Evolutionary conservation across 75 land plant species (phyloP), one percentile per base, ranked within the genome.

Genomic region (Chamaecyparis obtusa): DNA sequence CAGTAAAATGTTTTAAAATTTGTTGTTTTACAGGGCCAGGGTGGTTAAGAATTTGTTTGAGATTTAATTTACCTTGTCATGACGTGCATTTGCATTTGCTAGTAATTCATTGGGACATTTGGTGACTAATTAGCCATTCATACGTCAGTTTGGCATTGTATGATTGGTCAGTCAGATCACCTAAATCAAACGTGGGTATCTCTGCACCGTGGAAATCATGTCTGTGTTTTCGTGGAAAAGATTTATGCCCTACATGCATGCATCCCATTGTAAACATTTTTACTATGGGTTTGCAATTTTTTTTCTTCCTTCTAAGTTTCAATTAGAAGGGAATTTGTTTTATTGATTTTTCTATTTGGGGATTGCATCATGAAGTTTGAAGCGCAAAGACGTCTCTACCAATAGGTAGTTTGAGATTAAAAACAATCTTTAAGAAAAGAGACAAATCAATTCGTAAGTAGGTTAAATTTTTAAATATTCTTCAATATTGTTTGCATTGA

Each of bases 101-200:
- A 3, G 17, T 56, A 16, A 60, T 60, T 60, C 21, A 4, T 21
- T 21, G 7, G 24, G 5, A 21, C 24, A 64, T 64, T 6, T 64
- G n/a, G 69, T 64, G 69, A 64, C 69, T 24, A 64, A 64, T 64
- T 64, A 64, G 69, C 69, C 69, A 64, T 64, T 64, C 69, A 64
- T 21, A 64, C n/a, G n/a, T 64, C 69, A 6, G 27, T 64, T 5
- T 64, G 69, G 5, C 69, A 21, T 1, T 64, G 69, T 64, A 21
- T 64, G 69, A 0, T 64, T 64, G 69, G 69, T 64, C 8, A 64
- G 69, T 64, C n/a, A 64, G 69, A 64, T 64, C 69, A 64, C 69
- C 69, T 64, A 64, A 64, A 64, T 24, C 69, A 64, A 64, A 24
- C 24, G 1, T 7, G 27, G 69, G 69, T 9, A 24, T 64, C n/a